phyloP scores from a whole-genome alignment of 306 rosid species.

The Casuarina equisetifolia region DNA sequence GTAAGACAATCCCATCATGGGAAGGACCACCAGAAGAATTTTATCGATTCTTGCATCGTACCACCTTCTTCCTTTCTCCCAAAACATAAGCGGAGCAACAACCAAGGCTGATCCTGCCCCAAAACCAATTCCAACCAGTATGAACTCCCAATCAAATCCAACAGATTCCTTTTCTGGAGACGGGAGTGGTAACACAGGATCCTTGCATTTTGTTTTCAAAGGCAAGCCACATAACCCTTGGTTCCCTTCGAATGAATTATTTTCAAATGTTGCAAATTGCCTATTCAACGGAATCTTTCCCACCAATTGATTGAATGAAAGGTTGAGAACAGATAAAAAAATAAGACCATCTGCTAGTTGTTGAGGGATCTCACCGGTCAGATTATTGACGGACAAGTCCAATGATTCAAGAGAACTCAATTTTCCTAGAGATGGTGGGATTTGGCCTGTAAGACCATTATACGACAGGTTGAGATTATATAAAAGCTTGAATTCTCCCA shows the following conservation, averaged over 20 bases:
- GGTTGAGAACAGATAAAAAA: conserved; percentile 32
- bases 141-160: conserved; percentile 64
- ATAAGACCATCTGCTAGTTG: background rate
- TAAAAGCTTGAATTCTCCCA: conserved; percentile 25
- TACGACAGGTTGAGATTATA: conserved; percentile 36
- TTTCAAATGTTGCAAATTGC: conserved; percentile 21
- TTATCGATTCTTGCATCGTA: conserved; percentile 42
- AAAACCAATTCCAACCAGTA: conserved; percentile 66
- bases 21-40: conserved; percentile 55
- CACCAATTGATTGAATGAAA: conserved; percentile 27
- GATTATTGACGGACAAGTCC: conserved; percentile 36
- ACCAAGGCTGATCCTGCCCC: conserved; percentile 81
- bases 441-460: conserved; percentile 24
- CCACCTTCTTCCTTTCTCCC: conserved; percentile 80
- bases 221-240: conserved; percentile 37
- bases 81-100: conserved; percentile 49
- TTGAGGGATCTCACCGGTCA: conserved; percentile 24
- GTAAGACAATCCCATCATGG: conserved; percentile 52
- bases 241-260: conserved; percentile 10
- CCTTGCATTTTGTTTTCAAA: background rate
- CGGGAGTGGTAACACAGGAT: background rate
- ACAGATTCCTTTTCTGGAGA: background rate
- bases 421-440: conserved; percentile 29
- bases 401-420: conserved; percentile 36
- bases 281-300: background rate